Percentiles rank a stretch among this genome's conserved stretches.
These are phyloP conservation scores for Phyllosticta capitalensis DNA, from an alignment of 2,329 filamentous ascomycete genomes.

Conservation along the genomic window DNA sequence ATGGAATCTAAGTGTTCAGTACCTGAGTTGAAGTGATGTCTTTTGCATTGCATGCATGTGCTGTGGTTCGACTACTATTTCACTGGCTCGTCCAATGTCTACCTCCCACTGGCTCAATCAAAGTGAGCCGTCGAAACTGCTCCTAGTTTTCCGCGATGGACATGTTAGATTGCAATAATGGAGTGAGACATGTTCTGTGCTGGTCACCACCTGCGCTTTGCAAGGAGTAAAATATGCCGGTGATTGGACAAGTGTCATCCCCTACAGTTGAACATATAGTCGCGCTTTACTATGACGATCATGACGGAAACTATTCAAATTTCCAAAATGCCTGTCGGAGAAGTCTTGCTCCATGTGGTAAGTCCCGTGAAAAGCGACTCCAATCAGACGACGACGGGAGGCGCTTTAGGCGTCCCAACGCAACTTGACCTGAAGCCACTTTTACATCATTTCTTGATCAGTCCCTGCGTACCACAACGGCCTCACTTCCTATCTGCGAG, in stretches of 20 bases:
- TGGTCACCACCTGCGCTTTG: neutral
- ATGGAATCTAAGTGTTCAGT: no score
- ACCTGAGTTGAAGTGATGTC: no score
- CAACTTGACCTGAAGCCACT: neutral
- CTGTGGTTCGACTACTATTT: no score
- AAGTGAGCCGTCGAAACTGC: neutral
- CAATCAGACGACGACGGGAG: neutral
- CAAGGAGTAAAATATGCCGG: neutral
- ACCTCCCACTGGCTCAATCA: neutral
- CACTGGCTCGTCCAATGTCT: neutral
- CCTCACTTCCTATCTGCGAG: neutral
- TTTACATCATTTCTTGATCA: neutral
- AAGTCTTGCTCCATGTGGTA: neutral
- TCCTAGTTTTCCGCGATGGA: neutral
- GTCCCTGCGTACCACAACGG: neutral
- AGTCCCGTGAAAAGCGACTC: neutral
- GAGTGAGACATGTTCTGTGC: neutral
- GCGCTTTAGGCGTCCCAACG: neutral
- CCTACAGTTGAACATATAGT: neutral
- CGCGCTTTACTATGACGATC: neutral
- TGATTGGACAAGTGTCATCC: neutral
- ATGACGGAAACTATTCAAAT: neutral
- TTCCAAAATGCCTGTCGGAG: neutral
- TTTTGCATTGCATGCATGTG: no score
- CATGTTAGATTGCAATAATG: neutral